Conservation (phyloP, 306 rosid species). For the Vigna nakashimae region DNA sequence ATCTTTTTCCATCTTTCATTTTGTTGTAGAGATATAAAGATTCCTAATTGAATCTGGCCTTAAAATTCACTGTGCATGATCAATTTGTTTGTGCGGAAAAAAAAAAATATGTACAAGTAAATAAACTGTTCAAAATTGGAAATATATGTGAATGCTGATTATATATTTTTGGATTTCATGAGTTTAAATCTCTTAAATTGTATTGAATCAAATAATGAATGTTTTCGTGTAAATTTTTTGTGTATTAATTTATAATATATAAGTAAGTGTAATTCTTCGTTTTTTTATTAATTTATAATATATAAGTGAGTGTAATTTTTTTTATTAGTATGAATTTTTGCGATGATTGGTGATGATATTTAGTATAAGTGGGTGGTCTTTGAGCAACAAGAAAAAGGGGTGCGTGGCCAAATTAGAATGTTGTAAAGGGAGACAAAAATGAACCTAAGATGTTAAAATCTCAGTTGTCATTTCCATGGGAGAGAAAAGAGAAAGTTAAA, state of each 20-base stretch:
- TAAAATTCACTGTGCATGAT: conserved; percentile 27
- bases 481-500: background rate
- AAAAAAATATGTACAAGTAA: background rate
- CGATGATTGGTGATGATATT: no score
- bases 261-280: no score
- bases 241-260: no score
- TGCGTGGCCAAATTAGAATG: conserved; percentile 48
- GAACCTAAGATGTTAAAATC: conserved; percentile 19
- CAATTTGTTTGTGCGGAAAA: conserved; percentile 42
- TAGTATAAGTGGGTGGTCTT: conserved; percentile 52
- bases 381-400: conserved; percentile 37
- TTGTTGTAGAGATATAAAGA: conserved; percentile 45
- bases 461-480: background rate
- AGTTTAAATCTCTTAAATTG: no score
- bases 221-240: no score
- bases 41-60: conserved; percentile 37
- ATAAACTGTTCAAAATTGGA: conserved; percentile 8
- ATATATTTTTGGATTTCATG: background rate
- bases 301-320: no score
- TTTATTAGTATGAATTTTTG: no score
- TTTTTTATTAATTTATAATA: no score
- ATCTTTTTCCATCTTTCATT: background rate
- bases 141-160: background rate
- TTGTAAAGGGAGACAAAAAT: conserved; percentile 37
- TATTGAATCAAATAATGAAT: no score